Conservation (phyloP, 108 stramenopile species). For the Cylindrotheca fusiformis region DNA sequence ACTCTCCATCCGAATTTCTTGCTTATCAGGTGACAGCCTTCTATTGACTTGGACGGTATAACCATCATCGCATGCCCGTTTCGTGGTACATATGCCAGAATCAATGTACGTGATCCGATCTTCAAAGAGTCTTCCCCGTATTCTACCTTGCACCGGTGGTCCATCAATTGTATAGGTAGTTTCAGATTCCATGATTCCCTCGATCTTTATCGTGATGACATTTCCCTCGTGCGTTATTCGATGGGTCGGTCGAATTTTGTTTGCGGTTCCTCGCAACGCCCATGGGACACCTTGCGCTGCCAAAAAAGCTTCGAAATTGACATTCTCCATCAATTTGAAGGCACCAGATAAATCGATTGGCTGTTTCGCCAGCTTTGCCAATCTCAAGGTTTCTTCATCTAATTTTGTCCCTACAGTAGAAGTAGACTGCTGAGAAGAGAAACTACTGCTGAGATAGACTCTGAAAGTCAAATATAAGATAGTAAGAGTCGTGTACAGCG, state of each 20-base stretch:
- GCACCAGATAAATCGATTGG: slow-evolving; percentile 47
- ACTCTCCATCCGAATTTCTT: slow-evolving; percentile 27
- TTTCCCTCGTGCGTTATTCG: slow-evolving; percentile 36
- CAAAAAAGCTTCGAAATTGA: slow-evolving; percentile 51
- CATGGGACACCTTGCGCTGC: slow-evolving; percentile 60
- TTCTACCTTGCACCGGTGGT: slow-evolving; percentile 29
- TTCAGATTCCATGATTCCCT: slow-evolving; percentile 49
- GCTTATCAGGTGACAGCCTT: slow-evolving; percentile 25
- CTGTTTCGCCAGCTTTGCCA: slow-evolving; percentile 9
- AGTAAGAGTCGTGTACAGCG: not conserved
- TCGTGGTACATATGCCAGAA: slow-evolving; percentile 37
- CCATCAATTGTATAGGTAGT: slow-evolving; percentile 55
- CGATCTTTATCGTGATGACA: slow-evolving; percentile 35
- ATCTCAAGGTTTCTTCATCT: not conserved
- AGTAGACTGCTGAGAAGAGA: too few species aligned
- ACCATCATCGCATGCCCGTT: slow-evolving; percentile 39
- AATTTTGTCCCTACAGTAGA: too few species aligned
- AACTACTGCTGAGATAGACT: not conserved
- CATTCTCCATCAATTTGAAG: slow-evolving; percentile 43
- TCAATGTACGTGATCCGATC: slow-evolving; percentile 44
- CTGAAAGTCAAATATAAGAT: not conserved
- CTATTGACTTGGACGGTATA: slow-evolving; percentile 38
- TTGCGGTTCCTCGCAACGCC: slow-evolving; percentile 43
- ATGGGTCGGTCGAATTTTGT: slow-evolving; percentile 49
- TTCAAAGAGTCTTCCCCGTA: slow-evolving; percentile 48